Evolutionary conservation across 2,329 filamentous ascomycete species (phyloP).

Genomic region (Alternaria hordeiaustralica): DNA sequence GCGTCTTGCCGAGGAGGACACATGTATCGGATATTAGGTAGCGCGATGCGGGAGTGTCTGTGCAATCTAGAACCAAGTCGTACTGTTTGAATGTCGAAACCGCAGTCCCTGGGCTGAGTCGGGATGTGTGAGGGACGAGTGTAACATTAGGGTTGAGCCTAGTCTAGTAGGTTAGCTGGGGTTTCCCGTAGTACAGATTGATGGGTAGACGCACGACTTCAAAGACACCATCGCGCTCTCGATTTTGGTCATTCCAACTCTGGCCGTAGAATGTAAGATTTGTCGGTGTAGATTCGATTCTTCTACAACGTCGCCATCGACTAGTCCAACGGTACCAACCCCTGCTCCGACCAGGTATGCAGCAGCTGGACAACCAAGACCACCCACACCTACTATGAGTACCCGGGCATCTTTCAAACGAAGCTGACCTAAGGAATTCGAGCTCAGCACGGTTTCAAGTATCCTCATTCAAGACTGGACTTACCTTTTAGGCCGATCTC

Average conservation of each 20-base stretch:
- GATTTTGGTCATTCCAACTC: slow-evolving; percentile 79
- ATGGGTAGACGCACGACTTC: slow-evolving; percentile 48
- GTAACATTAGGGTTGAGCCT: slow-evolving; percentile 76
- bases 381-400: slow-evolving; percentile 85
- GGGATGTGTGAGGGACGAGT: slow-evolving; percentile 67
- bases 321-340: slow-evolving; percentile 79
- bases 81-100: slow-evolving; percentile 71
- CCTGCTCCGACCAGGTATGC: slow-evolving; percentile 93
- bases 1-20: slow-evolving; percentile 76
- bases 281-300: slow-evolving; percentile 91
- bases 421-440: slow-evolving; percentile 68
- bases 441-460: not conserved
- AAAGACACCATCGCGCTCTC: slow-evolving; percentile 66
- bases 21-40: slow-evolving; percentile 93
- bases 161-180: slow-evolving; percentile 12
- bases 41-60: slow-evolving; percentile 87
- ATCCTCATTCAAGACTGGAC: slow-evolving; percentile 7
- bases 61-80: slow-evolving; percentile 91
- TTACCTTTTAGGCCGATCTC: slow-evolving; percentile 77
- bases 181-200: not conserved
- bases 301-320: slow-evolving; percentile 89
- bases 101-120: slow-evolving; percentile 74
- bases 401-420: slow-evolving; percentile 73
- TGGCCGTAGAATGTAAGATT: slow-evolving; percentile 75
- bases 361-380: slow-evolving; percentile 88